Base-by-base conservation (phyloP, 306 rosid genomes). In the Mimosa bimucronata region DNA sequence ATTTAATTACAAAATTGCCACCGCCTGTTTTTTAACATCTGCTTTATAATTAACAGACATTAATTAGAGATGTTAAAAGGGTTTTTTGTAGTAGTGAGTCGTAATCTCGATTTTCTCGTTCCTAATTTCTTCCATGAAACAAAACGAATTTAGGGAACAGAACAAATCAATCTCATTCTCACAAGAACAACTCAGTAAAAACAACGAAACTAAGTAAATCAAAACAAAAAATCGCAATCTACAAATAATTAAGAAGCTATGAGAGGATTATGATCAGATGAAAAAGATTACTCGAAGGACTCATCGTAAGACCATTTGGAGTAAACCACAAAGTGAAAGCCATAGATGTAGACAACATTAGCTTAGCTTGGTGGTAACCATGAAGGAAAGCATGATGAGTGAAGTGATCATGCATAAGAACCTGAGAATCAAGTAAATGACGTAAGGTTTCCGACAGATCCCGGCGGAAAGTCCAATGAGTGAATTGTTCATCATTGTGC, bases 291-390 rank as follows among this genome's bases (percentile, higher is more conserved):
- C 97, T 85, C 88, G 76, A 88, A 91, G 1, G 97, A 89, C 50
- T 87, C 80, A 16, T 97, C 81, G 77, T 89, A 89, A 28, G 97
- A 90, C 98, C 98, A 95, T 72, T 90, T 90, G 69, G 98, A 91
- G 66, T 83, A 84, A 72, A 95, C 75, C 16, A 97, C 92, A 2
- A 92, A 83, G 16, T 58, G 71, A 77, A 92, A 88, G 52, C 95
- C 95, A 71, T 88, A 89, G 79, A 94, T 69, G 71, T 82, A 65
- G 73, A 94, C 84, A 2, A 84, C 76, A 83, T 78, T 78, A 14
- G 87, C 84, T 81, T 94, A n/a, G 87, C 77, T 60, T 66, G 13
- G 98, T 97, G 0, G 97, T 92, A 18, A 95, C 85, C 98, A 92
- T 92, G 70, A 89, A 44, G 26, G 86, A 80, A 50, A 92, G 21